These are phyloP conservation scores for Herpetomonas tarakana DNA, from an alignment of 208 protist species.

Conservation along the genomic window DNA sequence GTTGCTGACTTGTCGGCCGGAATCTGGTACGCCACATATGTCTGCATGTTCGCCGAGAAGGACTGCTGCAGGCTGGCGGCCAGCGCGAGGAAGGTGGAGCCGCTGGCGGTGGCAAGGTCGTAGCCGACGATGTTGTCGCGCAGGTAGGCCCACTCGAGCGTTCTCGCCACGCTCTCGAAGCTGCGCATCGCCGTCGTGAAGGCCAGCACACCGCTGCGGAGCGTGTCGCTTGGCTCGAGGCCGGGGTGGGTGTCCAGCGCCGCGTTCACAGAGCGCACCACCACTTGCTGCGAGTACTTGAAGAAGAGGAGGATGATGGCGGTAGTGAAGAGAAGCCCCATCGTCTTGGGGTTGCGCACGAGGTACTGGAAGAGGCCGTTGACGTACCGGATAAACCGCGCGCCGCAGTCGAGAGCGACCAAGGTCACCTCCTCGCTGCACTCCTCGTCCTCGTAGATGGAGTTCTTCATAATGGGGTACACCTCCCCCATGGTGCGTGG, in stretches of 20 bases:
- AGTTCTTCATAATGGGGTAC: constrained; percentile 62
- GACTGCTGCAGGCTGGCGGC: constrained; percentile 22
- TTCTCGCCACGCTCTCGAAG: constrained; percentile 25
- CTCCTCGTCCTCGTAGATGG: constrained; percentile 57
- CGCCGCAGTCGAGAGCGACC: constrained; percentile 34
- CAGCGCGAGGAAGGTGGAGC: constrained; percentile 27
- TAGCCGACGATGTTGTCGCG: constrained; percentile 26
- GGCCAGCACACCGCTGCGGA: constrained; percentile 37
- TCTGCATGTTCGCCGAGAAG: constrained; percentile 31
- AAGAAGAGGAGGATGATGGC: constrained; percentile 52
- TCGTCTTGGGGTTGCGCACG: constrained; percentile 44
- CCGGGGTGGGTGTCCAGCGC: constrained; percentile 43
- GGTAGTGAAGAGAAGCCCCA: constrained; percentile 46
- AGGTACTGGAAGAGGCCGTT: constrained; percentile 47
- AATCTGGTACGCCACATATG: constrained; percentile 30
- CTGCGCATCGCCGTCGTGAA: constrained; percentile 39
- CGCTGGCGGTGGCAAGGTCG: constrained; percentile 13
- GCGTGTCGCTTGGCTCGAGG: constrained; percentile 37
- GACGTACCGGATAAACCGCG: constrained; percentile 45
- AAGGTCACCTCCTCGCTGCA: constrained; percentile 32
- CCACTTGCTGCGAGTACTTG: constrained; percentile 55
- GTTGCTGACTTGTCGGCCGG: constrained; percentile 4
- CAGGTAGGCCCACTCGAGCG: constrained; percentile 30
- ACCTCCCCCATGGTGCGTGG: constrained; percentile 39
- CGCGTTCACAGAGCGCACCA: constrained; percentile 33